phyloP scores from a whole-genome alignment of 331 rosid species.

The Malus hybrid region DNA sequence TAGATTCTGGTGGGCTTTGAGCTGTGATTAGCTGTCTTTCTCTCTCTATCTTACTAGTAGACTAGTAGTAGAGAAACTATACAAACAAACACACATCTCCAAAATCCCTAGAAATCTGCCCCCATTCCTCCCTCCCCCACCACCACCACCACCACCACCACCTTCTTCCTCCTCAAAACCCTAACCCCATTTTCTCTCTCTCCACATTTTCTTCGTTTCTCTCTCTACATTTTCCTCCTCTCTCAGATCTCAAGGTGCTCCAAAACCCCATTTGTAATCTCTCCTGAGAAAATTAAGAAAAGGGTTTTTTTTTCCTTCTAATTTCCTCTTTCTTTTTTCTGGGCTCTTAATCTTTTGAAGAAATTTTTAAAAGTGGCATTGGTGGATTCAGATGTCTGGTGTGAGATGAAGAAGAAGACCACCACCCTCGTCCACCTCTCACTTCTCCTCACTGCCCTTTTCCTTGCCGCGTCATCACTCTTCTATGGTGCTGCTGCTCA shows the following conservation, averaged over 20 bases:
- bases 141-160: background rate
- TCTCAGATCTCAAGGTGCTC: slow-evolving; percentile 43
- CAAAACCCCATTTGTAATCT: slow-evolving; percentile 10
- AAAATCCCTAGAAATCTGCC: slow-evolving; percentile 49
- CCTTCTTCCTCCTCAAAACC: slow-evolving; percentile 17
- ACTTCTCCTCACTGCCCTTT: slow-evolving; percentile 17
- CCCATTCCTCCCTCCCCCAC: background rate
- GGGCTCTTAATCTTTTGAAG: background rate
- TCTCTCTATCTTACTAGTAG: background rate
- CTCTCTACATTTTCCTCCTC: background rate
- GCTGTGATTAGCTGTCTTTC: slow-evolving; percentile 85
- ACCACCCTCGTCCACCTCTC: slow-evolving; percentile 11
- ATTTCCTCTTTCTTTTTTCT: background rate
- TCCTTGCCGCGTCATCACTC: slow-evolving; percentile 9
- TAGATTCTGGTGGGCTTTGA: slow-evolving; percentile 69
- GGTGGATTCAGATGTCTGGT: slow-evolving; percentile 51
- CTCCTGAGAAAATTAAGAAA: slow-evolving; percentile 6
- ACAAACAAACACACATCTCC: slow-evolving; percentile 42
- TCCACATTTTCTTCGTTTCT: slow-evolving; percentile 4
- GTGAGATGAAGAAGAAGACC: slow-evolving; percentile 80
- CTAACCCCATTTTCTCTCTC: background rate
- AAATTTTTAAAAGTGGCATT: slow-evolving; percentile 20
- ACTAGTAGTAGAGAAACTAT: background rate
- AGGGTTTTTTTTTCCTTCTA: background rate
- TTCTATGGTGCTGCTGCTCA: slow-evolving; percentile 12